Evolutionary conservation across 2,329 filamentous ascomycete genomes (phyloP), one percentile per base, ranked within the genome.

Genomic region (Phoma herbarum): DNA sequence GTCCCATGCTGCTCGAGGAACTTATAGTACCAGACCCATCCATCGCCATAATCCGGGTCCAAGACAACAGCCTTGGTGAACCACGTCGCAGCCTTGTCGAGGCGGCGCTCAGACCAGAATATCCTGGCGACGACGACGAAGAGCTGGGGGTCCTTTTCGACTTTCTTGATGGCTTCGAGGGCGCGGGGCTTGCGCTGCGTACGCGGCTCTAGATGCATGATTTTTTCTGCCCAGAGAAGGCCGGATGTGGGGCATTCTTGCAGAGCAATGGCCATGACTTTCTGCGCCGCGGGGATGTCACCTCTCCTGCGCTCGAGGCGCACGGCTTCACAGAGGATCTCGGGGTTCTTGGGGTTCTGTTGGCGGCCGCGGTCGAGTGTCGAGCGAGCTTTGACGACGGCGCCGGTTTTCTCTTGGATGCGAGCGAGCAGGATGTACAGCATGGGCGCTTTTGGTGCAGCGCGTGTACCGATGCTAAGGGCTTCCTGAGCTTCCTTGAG

Each of bases 11-110:
- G 92, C 66, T 88, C 76, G 64, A 98, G 74, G 76, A 98, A 99
- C 77, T 94, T 93, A 78, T 93, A 95, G 78, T 97, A 99, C 94
- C 94, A 99, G 20, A 93, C 94, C 96, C 96, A 99, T 11, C 88
- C 91, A 80, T 99, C 96, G 49, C 95, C 95, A 49, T 88, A 81
- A 75, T 98, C 93, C 33, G 89, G 87, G 72, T 99, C 93, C 12
- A 95, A 82, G 52, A 97, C 84, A 55, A 97, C 88, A 0, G 95
- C 95, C 79, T 96, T 97, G 79, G 97, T 93, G 77, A 99, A 99
- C 95, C 95, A 99, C 64, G 87, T 93, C 78, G 93, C 90, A 2
- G 95, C 94, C 77, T 97, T 97, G 67, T 98, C 95, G 23, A 99
- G 84, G 74, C 90, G 89, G 55, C 95, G 86, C 79, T 99, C 95